Evolutionary conservation across 2,329 filamentous ascomycete species (phyloP).

Genomic region (Apiospora koreana): DNA sequence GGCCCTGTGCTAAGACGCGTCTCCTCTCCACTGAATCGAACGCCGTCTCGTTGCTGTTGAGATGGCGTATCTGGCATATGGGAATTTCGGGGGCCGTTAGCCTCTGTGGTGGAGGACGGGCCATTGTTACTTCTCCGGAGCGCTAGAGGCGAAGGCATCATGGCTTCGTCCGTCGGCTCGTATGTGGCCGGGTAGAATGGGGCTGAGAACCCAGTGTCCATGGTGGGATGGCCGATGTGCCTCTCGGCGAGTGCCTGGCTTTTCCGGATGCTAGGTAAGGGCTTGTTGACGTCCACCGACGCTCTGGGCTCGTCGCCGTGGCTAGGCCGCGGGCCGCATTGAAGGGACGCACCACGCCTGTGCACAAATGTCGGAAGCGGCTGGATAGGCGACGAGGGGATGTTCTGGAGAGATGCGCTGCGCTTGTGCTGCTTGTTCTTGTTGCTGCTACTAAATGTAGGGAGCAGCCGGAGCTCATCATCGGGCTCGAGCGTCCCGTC

Average conservation of each 20-base stretch:
- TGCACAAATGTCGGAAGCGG: not conserved
- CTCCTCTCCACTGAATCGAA: conserved; percentile 16
- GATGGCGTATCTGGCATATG: not conserved
- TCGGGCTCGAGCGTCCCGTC: not conserved
- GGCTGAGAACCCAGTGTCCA: not conserved
- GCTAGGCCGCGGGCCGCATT: not conserved
- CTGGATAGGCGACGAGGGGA: not conserved
- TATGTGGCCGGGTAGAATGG: not conserved
- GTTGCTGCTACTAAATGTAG: not conserved
- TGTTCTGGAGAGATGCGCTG: not conserved
- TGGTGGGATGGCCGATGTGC: not conserved
- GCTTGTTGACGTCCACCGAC: conserved; percentile 31
- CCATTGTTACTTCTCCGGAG: not conserved
- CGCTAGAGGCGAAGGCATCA: not conserved
- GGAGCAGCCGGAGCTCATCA: not conserved
- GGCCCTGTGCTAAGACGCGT: conserved; percentile 7
- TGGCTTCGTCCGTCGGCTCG: not conserved
- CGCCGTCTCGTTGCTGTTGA: conserved; percentile 12
- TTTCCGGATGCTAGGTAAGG: conserved; percentile 27
- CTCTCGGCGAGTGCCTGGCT: not conserved
- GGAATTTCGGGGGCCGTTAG: not conserved
- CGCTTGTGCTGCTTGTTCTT: not conserved
- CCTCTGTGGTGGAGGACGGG: not conserved
- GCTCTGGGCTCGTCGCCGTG: not conserved
- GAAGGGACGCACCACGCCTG: not conserved